phyloP scores from a whole-genome alignment of 805 yeast genomes.

The Phaffomyces thermotolerans region DNA sequence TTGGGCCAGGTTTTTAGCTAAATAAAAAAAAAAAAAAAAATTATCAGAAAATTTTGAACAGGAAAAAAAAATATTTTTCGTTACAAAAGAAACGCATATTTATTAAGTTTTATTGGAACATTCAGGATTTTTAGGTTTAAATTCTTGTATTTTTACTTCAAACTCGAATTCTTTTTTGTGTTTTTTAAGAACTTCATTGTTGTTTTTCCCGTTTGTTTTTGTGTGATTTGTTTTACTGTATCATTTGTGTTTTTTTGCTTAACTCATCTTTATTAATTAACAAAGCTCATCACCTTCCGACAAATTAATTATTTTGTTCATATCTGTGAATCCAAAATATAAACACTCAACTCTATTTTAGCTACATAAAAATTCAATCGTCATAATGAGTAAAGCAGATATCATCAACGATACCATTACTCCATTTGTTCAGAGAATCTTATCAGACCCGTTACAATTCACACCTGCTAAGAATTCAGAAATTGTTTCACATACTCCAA shows the following conservation, averaged over 20 bases:
- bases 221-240: background rate
- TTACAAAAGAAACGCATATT: background rate
- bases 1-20: background rate
- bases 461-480: conserved; percentile 54
- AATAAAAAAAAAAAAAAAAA: no score
- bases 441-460: conserved; percentile 56
- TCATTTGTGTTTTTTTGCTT: background rate
- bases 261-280: background rate
- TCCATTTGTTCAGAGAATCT: conserved; percentile 57
- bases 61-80: conserved; percentile 8
- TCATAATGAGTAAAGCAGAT: conserved; percentile 18
- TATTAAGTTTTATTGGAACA: no score
- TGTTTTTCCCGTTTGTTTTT: background rate
- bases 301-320: background rate
- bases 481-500: conserved; percentile 36
- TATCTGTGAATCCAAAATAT: no score
- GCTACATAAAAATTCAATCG: background rate
- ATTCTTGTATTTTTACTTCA: background rate
- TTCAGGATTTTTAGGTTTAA: background rate
- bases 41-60: no score
- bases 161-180: background rate
- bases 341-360: no score
- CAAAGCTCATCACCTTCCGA: background rate
- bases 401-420: conserved; percentile 29
- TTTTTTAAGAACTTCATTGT: background rate